Percentiles rank a stretch among this genome's conserved stretches.
Evolutionary conservation across 225 moss, liverwort and hornwort genomes (phyloP).

Genomic region (Sphagnum contortum): DNA sequence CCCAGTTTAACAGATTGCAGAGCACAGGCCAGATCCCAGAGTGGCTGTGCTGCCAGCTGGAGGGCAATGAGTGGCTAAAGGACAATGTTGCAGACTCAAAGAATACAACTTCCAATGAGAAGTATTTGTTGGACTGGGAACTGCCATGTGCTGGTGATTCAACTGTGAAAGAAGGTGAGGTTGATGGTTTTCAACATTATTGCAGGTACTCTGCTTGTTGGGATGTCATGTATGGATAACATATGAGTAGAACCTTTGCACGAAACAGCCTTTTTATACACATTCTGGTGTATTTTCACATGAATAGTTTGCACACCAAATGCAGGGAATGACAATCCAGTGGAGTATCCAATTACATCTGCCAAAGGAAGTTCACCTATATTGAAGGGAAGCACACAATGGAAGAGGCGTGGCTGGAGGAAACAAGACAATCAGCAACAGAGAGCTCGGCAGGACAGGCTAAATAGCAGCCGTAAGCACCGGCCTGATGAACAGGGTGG

Average conservation of each 20-base stretch:
- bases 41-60: slow-evolving; percentile 74
- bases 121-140: slow-evolving; percentile 78
- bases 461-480: slow-evolving; percentile 79
- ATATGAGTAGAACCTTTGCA: too few relatives aligned
- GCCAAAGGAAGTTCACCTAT: slow-evolving; percentile 38
- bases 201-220: background rate
- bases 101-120: slow-evolving; percentile 39
- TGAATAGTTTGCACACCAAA: background rate
- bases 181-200: background rate
- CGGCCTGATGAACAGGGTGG: slow-evolving; percentile 55
- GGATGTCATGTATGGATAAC: too few relatives aligned
- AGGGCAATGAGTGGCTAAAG: slow-evolving; percentile 70
- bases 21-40: slow-evolving; percentile 58
- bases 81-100: slow-evolving; percentile 26
- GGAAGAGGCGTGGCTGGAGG: slow-evolving; percentile 72
- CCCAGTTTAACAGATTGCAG: slow-evolving; percentile 81
- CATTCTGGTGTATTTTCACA: too few relatives aligned
- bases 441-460: slow-evolving; percentile 75
- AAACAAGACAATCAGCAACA: slow-evolving; percentile 91
- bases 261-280: too few relatives aligned
- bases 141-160: slow-evolving; percentile 23
- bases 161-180: slow-evolving; percentile 35
- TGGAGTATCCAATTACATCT: slow-evolving; percentile 11
- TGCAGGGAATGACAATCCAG: slow-evolving; percentile 28
- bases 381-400: slow-evolving; percentile 33